Evolutionary conservation across 2,329 filamentous ascomycete genomes (phyloP), one percentile per base, ranked within the genome.

Genomic region (Exutisphaerella laricina): DNA sequence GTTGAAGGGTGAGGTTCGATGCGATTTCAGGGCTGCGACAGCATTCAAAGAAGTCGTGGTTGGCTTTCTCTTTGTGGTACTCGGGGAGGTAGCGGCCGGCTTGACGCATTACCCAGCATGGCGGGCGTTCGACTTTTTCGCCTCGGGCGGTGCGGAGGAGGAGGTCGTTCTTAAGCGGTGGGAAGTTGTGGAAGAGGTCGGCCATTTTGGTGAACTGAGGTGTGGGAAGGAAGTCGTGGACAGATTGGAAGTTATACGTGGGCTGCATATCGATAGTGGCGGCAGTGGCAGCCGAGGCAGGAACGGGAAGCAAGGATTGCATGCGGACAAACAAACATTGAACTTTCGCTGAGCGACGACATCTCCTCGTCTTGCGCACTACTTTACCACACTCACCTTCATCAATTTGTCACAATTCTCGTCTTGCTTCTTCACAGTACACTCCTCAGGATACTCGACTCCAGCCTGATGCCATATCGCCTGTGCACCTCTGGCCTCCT

Each of bases 51-150:
- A 98, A 98, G 71, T 98, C 92, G 53, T 84, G 80, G 41, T 70
- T 76, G 56, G 84, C 90, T 70, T 98, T 98, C 47, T 85, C 90
- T 70, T 94, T 79, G 65, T 98, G 92, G 67, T 98, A 98, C 68
- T 98, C 92, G 51, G 90, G 92, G 16, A 98, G 85, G 66, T 98
- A 98, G 58, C 92, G 85, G 47, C 92, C 92, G 61, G 92, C 92
- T 80, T 98, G 92, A 69, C 92, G 85, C 92, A 98, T 98, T 65
- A 98, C 88, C 92, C 92, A 98, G 74, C 94, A 87, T 45, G 92
- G 92, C 49, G 92, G 85, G 53, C 92, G 82, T 69, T 96, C 88
- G 54, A 97, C 86, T 65, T 82, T 82, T 70, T 96, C 78, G 65
- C 90, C 92, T 77, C 85, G 80, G 54, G 92, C 92, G 57, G 90